A percentile compares a stretch with the other conserved stretches of the same genome.
phyloP scores from a whole-genome alignment of 805 yeast genomes.

The Sugiyamaella mastotermitis region DNA sequence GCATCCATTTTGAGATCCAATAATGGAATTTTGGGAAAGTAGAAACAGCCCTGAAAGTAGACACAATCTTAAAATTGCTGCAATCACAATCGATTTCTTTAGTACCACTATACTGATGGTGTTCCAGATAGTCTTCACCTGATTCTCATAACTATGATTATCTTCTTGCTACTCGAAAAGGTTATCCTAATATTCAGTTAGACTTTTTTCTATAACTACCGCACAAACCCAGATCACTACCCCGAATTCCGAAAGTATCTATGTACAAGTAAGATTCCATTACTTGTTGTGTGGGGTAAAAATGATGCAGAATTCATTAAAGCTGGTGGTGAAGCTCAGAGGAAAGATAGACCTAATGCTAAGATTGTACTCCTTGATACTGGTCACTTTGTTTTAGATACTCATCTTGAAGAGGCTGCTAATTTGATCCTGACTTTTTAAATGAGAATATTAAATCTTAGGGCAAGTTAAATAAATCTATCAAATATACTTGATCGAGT shows the following conservation, averaged over 20 bases:
- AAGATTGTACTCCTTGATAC: slow-evolving; percentile 29
- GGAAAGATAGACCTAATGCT: slow-evolving; percentile 29
- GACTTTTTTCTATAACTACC: slow-evolving; percentile 33
- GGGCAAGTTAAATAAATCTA: too few relatives aligned
- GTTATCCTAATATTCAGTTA: slow-evolving; percentile 30
- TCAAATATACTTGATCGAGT: too few relatives aligned
- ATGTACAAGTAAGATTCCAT: slow-evolving; percentile 30
- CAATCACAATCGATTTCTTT: slow-evolving; percentile 15
- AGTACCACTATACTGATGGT: slow-evolving; percentile 32
- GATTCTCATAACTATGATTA: slow-evolving; percentile 30
- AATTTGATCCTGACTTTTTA: too few relatives aligned
- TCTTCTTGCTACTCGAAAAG: slow-evolving; percentile 24
- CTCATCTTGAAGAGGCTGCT: slow-evolving; percentile 28
- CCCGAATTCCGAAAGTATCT: slow-evolving; percentile 35
- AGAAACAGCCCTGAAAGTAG: slow-evolving; percentile 17
- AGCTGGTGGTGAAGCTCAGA: slow-evolving; percentile 36
- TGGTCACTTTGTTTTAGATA: slow-evolving; percentile 38
- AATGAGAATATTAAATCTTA: too few relatives aligned
- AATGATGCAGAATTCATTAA: slow-evolving; percentile 34
- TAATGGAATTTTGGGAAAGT: slow-evolving; percentile 32
- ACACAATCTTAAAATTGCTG: slow-evolving; percentile 3
- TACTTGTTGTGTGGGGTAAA: slow-evolving; percentile 38
- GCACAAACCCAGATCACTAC: slow-evolving; percentile 32
- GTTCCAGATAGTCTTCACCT: slow-evolving; percentile 33
- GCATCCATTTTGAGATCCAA: slow-evolving; percentile 33